phyloP scores from a whole-genome alignment of 768 basidiomycete genomes.

The Boletus bicolor region DNA sequence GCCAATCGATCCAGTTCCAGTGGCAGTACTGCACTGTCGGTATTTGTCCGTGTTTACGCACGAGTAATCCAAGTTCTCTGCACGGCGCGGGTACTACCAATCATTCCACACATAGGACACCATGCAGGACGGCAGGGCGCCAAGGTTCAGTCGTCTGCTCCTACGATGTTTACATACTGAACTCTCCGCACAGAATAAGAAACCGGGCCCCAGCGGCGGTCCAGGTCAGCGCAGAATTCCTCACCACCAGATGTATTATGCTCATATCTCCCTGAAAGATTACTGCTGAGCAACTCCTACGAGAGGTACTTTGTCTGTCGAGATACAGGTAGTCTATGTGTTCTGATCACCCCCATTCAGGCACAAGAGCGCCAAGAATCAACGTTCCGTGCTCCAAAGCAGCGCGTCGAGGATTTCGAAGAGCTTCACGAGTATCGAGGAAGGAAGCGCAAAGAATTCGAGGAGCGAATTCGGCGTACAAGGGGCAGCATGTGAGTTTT shows the following conservation, averaged over 20 bases:
- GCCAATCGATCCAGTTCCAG: no score
- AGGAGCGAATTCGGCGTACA: constrained; percentile 80
- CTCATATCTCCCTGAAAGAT: constrained; percentile 53
- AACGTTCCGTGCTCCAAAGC: constrained; percentile 86
- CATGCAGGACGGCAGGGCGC: constrained; percentile 83
- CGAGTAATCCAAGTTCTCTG: background rate
- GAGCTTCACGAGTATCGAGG: constrained; percentile 87
- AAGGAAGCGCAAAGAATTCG: constrained; percentile 89
- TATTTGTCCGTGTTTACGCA: constrained; percentile 20
- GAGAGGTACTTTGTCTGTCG: constrained; percentile 58
- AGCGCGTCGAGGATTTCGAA: constrained; percentile 95
- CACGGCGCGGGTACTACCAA: background rate
- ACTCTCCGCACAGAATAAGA: constrained; percentile 64
- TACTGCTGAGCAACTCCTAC: constrained; percentile 95
- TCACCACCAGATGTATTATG: background rate
- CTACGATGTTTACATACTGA: background rate
- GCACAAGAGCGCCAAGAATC: constrained; percentile 98
- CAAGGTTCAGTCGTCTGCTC: constrained; percentile 46
- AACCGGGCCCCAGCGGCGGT: constrained; percentile 94
- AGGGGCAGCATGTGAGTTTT: constrained; percentile 70
- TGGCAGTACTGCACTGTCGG: no score
- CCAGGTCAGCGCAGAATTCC: constrained; percentile 52
- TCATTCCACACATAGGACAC: background rate
- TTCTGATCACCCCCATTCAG: constrained; percentile 35
- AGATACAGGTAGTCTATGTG: background rate